Evolutionary conservation across 2,329 filamentous ascomycete species (phyloP).

Genomic region (Aspergillus latus): DNA sequence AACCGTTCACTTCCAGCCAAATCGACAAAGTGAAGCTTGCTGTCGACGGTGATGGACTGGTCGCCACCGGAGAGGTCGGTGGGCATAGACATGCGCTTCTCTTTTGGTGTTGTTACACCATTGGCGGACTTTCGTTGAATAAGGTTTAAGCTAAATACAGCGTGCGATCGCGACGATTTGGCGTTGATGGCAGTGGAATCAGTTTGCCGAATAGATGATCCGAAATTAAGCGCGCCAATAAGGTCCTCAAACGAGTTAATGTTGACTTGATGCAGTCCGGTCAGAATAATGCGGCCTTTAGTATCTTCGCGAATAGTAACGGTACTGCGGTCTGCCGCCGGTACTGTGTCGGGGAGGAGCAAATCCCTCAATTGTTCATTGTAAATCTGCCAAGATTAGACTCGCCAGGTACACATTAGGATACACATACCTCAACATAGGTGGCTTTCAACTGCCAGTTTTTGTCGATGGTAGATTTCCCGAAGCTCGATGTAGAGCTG

Average conservation of each 20-base stretch:
- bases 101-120: slow-evolving; percentile 54
- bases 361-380: slow-evolving; percentile 94
- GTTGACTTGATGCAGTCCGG: slow-evolving; percentile 80
- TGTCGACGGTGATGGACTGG: slow-evolving; percentile 78
- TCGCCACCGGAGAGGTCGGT: slow-evolving; percentile 70
- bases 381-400: slow-evolving; percentile 67
- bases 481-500: slow-evolving; percentile 50
- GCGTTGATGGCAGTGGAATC: slow-evolving; percentile 97
- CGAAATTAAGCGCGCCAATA: slow-evolving; percentile 83
- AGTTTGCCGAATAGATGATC: slow-evolving; percentile 91
- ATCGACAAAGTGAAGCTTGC: slow-evolving; percentile 98
- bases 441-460: slow-evolving; percentile 91
- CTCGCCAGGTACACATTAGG: background rate
- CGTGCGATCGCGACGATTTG: slow-evolving; percentile 94
- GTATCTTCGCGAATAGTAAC: slow-evolving; percentile 94
- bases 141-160: slow-evolving; percentile 93
- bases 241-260: slow-evolving; percentile 92
- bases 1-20: slow-evolving; percentile 92
- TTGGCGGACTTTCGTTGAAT: slow-evolving; percentile 67
- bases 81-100: slow-evolving; percentile 86
- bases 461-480: slow-evolving; percentile 58
- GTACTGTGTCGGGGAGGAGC: slow-evolving; percentile 72
- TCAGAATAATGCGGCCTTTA: slow-evolving; percentile 91
- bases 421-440: slow-evolving; percentile 66
- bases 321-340: slow-evolving; percentile 66